These are phyloP conservation scores for Acanthamoeba lenticulata DNA, from an alignment of 208 protist species.

Conservation along the genomic window DNA sequence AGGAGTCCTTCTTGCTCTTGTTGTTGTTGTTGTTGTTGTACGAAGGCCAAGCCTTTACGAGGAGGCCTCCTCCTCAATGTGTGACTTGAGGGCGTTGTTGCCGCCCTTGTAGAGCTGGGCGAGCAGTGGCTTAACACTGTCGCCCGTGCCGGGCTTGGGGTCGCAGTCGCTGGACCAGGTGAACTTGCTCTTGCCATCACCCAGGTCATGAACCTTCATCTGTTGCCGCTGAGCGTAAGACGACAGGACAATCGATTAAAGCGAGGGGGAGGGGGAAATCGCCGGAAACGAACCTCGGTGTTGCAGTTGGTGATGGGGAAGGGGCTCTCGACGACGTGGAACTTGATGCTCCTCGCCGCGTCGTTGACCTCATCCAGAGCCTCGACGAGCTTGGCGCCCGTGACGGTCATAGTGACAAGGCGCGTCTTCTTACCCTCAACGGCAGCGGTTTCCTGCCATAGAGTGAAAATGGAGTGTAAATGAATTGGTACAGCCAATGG, in stretches of 20 bases:
- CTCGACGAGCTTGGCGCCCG: constrained; percentile 10
- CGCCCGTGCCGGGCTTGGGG: constrained; percentile 32
- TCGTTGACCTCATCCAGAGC: constrained; percentile 16
- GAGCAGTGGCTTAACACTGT: constrained; percentile 34
- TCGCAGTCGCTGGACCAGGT: constrained; percentile 40
- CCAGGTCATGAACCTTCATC: constrained; percentile 24
- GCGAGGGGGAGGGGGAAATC: too few species aligned
- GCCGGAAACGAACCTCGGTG: neutral
- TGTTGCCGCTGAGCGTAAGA: neutral
- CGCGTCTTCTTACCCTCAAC: constrained; percentile 28
- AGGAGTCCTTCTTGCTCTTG: too few species aligned
- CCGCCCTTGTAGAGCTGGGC: constrained; percentile 40
- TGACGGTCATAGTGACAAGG: neutral
- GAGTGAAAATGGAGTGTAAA: neutral
- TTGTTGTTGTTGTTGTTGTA: too few species aligned
- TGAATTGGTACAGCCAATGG: too few species aligned
- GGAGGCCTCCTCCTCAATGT: constrained; percentile 2
- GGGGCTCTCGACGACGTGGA: constrained; percentile 37
- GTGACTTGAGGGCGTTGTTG: constrained; percentile 9
- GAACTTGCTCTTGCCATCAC: constrained; percentile 29
- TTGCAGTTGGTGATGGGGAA: constrained; percentile 12
- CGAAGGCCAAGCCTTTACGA: too few species aligned
- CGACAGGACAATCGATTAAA: too few species aligned
- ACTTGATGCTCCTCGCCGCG: neutral
- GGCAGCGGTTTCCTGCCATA: neutral